These are phyloP conservation scores for Magnaporthiopsis incrustans DNA, from an alignment of 2,329 filamentous ascomycete species.

Conservation along the genomic window DNA sequence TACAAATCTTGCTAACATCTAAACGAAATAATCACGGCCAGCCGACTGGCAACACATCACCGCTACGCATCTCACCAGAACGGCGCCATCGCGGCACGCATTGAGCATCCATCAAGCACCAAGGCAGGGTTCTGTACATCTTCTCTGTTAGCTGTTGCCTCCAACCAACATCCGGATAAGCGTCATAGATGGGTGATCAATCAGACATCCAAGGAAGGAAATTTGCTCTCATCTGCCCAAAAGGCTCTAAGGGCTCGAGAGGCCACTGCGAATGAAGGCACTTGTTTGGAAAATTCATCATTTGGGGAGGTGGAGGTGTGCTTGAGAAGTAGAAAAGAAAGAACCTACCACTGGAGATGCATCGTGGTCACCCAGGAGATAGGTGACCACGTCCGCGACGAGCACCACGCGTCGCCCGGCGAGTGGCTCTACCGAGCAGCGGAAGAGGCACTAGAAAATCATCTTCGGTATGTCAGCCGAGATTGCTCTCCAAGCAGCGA, in stretches of 20 bases:
- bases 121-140: neutral
- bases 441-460: neutral
- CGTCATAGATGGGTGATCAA: conserved; percentile 6
- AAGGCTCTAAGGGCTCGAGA: conserved; percentile 60
- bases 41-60: no score
- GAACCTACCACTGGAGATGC: conserved; percentile 22
- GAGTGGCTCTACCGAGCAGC: neutral
- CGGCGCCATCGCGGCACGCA: no score
- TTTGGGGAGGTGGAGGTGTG: conserved; percentile 16
- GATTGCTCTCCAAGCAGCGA: neutral
- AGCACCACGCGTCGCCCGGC: neutral
- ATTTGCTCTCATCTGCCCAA: conserved; percentile 59
- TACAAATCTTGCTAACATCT: no score
- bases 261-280: conserved; percentile 74
- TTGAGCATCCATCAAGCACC: neutral
- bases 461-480: neutral
- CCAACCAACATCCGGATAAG: neutral
- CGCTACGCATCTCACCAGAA: no score
- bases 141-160: conserved; percentile 8
- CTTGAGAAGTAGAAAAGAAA: conserved; percentile 13
- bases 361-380: neutral
- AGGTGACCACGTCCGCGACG: neutral
- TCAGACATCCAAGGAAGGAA: conserved; percentile 67
- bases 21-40: no score
- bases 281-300: conserved; percentile 59